Evolutionary conservation across 139 green algal genomes (phyloP), one percentile per base, ranked within the genome.

Genomic region (Edaphochlamys debaryana): DNA sequence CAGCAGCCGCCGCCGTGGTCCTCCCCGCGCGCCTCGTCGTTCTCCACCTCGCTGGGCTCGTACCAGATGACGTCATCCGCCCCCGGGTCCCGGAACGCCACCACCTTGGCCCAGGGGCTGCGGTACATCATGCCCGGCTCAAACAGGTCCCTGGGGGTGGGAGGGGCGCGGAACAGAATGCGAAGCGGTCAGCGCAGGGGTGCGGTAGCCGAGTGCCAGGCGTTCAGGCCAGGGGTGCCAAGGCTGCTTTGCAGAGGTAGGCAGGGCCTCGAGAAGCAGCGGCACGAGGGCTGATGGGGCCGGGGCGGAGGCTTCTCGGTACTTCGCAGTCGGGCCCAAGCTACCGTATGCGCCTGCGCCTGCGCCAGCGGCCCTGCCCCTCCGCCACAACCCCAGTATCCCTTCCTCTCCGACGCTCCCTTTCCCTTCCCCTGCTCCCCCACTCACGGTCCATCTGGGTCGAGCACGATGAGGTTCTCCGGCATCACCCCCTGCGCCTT

Each of bases 371-470:
- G n/a, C n/a, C n/a, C n/a, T n/a, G n/a, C n/a, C n/a, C n/a, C n/a
- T n/a, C n/a, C 67, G 17, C 15, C 67, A 36, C 67, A 23, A 37
- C 67, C 64, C 64, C 64, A 41, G 64, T 34, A 11, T 3, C 29
- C 38, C 68, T n/a, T n/a, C n/a, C n/a, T n/a, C n/a, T n/a, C n/a
- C n/a, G n/a, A n/a, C n/a, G n/a, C n/a, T n/a, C n/a, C n/a, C n/a
- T n/a, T n/a, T n/a, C n/a, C n/a, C n/a, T n/a, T n/a, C n/a, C n/a
- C n/a, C n/a, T n/a, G n/a, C n/a, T n/a, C 29, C 27, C 68, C 56
- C 41, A 82, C 76, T 82, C 52, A 82, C 76, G 76, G 76, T 73
- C 76, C 76, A 25, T 82, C 76, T 6, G 76, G 76, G n/a, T 82
- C 76, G 9, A 82, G 76, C 45, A 82, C 63, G 23, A 82, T 52